phyloP scores from a whole-genome alignment of 139 green algal genomes.

The Edaphochlamys debaryana region DNA sequence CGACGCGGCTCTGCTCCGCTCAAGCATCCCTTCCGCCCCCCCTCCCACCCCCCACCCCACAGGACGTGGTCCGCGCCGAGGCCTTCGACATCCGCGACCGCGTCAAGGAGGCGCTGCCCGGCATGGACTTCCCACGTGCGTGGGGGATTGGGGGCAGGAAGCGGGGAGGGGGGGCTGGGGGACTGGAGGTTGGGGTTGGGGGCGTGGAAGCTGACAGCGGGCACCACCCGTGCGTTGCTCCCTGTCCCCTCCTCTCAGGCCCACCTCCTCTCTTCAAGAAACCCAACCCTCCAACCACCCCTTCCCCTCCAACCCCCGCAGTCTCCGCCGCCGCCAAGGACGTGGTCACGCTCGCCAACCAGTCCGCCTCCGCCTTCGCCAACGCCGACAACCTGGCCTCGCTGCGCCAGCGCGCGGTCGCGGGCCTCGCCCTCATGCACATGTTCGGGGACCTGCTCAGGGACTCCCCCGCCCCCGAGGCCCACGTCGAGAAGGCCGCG shows the following conservation, averaged over 20 bases:
- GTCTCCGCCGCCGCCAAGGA: constrained; percentile 32
- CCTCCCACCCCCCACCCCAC: neutral
- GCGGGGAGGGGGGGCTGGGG: too few species aligned
- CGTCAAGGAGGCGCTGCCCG: constrained; percentile 16
- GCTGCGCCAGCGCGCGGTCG: constrained; percentile 6
- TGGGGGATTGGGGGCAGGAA: neutral
- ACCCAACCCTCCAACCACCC: neutral
- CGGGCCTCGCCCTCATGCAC: constrained; percentile 27
- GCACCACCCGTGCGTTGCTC: too few species aligned
- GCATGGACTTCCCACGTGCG: constrained; percentile 24
- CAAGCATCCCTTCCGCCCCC: too few species aligned
- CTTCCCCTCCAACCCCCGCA: neutral
- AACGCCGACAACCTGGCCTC: constrained; percentile 37
- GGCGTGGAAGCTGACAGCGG: too few species aligned
- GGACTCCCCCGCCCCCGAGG: neutral
- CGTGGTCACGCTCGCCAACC: constrained; percentile 19
- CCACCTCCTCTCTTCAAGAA: neutral
- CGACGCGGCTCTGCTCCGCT: too few species aligned
- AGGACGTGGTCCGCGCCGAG: constrained; percentile 16
- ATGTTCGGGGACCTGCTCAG: constrained; percentile 16
- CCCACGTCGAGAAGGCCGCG: neutral
- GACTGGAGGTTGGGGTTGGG: too few species aligned
- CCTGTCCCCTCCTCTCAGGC: too few species aligned
- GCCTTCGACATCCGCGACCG: constrained; percentile 22
- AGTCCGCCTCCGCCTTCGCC: constrained; percentile 11